Evolutionary conservation across 352 stramenopile species (phyloP).

Genomic region (Thalassiosira exigua): DNA sequence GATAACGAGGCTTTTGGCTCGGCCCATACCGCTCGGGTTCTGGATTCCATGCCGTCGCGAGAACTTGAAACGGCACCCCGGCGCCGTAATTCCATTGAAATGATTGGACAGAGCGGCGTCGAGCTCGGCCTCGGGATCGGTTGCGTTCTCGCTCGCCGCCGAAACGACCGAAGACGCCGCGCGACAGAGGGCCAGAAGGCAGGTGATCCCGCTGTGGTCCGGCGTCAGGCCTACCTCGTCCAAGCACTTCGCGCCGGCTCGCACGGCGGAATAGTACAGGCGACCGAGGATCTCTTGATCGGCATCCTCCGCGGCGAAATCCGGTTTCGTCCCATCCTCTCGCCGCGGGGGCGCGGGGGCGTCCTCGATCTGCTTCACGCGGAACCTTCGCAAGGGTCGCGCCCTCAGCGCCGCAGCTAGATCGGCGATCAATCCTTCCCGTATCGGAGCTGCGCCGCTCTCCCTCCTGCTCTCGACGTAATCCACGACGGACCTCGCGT

Average conservation of each 20-base stretch:
- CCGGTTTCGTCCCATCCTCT: background rate
- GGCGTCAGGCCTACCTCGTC: conserved; percentile 21
- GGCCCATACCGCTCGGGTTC: background rate
- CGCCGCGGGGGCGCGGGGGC: too few relatives aligned
- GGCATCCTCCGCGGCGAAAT: conserved; percentile 17
- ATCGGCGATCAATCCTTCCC: conserved; percentile 21
- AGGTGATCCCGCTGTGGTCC: conserved; percentile 41
- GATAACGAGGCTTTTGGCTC: conserved; percentile 28
- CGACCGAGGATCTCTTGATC: conserved; percentile 41
- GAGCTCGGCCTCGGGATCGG: conserved; percentile 17
- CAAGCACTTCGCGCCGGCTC: conserved; percentile 6
- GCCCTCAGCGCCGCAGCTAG: conserved; percentile 5
- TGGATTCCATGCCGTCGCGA: conserved; percentile 30
- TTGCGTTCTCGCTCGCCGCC: too few relatives aligned
- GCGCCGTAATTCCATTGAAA: conserved; percentile 32
- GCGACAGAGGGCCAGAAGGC: conserved; percentile 34
- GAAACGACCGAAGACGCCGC: conserved; percentile 3
- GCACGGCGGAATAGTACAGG: conserved; percentile 38
- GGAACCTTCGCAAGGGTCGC: conserved; percentile 15
- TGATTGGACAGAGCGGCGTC: conserved; percentile 46
- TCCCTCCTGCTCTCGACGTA: conserved; percentile 5
- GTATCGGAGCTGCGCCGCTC: conserved; percentile 5
- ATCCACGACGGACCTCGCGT: conserved; percentile 23
- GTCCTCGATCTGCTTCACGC: conserved; percentile 7
- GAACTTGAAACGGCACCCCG: conserved; percentile 37